These are phyloP conservation scores for Metarhizium rileyi DNA, from an alignment of 2,329 filamentous ascomycete genomes.

Conservation along the genomic window DNA sequence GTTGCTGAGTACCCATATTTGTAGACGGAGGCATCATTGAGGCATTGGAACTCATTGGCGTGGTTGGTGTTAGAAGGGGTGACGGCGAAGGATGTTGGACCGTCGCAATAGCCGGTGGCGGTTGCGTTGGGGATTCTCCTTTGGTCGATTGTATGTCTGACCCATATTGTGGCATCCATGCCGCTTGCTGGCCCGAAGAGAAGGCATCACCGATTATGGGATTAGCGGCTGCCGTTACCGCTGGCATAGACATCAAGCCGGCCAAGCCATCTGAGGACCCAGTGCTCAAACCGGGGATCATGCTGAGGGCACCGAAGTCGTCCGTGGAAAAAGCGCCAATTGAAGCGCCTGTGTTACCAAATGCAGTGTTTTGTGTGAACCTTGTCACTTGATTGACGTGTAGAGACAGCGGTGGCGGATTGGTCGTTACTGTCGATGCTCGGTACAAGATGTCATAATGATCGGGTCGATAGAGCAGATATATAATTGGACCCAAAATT, in stretches of 20 bases:
- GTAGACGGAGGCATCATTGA: constrained; percentile 5
- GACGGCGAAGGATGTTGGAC: constrained; percentile 21
- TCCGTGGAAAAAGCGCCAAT: constrained; percentile 32
- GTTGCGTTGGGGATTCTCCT: constrained; percentile 13
- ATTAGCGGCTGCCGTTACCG: constrained; percentile 17
- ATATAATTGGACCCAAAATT: constrained; percentile 40
- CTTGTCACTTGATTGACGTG: constrained; percentile 44
- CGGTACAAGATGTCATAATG: constrained; percentile 95
- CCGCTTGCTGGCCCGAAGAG: constrained; percentile 23
- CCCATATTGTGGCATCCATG: constrained; percentile 26
- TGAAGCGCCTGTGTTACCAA: constrained; percentile 28
- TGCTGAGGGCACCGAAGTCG: constrained; percentile 33
- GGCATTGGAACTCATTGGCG: constrained; percentile 9
- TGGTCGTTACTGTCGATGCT: constrained; percentile 22
- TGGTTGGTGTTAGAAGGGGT: constrained; percentile 20
- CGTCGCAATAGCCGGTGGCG: constrained; percentile 20
- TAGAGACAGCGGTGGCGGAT: constrained; percentile 16
- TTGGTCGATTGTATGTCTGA: constrained; percentile 15
- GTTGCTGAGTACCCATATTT: constrained; percentile 7
- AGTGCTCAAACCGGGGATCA: constrained; percentile 36
- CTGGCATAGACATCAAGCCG: constrained; percentile 24
- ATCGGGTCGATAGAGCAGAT: constrained; percentile 58
- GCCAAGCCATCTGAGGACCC: constrained; percentile 9
- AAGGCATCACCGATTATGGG: constrained; percentile 21
- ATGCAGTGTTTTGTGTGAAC: constrained; percentile 35